Evolutionary conservation across 495 filamentous ascomycete species (phyloP), one percentile per base, ranked within the genome.

Genomic region (Penicillium mononematosum): DNA sequence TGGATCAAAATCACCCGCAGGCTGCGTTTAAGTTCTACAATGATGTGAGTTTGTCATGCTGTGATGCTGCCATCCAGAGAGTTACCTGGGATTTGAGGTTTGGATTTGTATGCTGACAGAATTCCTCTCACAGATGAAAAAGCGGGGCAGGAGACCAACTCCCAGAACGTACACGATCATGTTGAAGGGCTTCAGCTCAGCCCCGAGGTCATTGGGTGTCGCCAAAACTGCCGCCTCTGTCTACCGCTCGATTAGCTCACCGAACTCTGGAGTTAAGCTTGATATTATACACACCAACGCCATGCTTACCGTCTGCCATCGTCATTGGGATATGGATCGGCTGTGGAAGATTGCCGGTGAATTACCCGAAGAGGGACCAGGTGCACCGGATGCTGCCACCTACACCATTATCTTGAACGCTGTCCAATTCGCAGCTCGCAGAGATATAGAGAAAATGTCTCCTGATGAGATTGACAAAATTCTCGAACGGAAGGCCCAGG

Each of bases 211-310:
- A 7, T 14, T 60, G 32, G 61, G 81, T 22, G 81, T 83, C 24
- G 75, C 90, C 5, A 66, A 74, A 16, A 82, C 84, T 49, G 88
- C 90, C 0, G 58, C 88, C 17, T 74, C 78, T 17, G 77, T 95
- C 19, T 97, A 94, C 72, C 78, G 85, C 56, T 86, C 83, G 43
- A 88, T 96, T 76, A 73, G 75, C 36, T 74, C 70, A 1, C 69
- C 78, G 3, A 85, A 81, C 39, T 81, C 81, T 0, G 70, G 70
- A 2, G 72, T 93, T 48, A 73, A 83, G 56, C 88, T 85, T 1
- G 85, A 81, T 56, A 86, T 88, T 10, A 86, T 89, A 46, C 94
- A 98, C 65, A 84, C 86, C 45, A 97, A 98, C 69, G 90, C 91
- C 7, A 83, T 92, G 54, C 76, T 98, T 14, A 85, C 87, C 43